Evolutionary conservation across 495 filamentous ascomycete genomes (phyloP), one percentile per base, ranked within the genome.

Genomic region (Hyphodiscus hymeniophilus): DNA sequence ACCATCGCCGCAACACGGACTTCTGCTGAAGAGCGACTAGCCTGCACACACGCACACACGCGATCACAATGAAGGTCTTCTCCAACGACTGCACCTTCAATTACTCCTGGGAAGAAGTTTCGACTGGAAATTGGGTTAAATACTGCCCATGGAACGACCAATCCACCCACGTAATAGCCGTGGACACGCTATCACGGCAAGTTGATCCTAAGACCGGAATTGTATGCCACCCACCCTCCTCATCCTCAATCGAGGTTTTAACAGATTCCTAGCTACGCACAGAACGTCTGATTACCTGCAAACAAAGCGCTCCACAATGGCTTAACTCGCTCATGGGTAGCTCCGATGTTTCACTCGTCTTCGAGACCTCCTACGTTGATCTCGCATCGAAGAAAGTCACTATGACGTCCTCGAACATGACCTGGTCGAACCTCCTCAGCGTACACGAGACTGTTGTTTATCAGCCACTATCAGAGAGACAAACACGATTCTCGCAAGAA

Each of bases 91-190:
- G 84, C 65, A 88, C 85, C 17, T 97, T 96, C 70, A 76, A 95
- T 65, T 98, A 98, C 73, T 89, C 89, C 21, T 98, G 92, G 91
- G 84, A 90, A 56, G 94, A 96, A 65, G 94, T 97, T 28, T 94
- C 89, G n/a, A 87, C 88, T n/a, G 88, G 85, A 56, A 98, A 97
- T 75, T 98, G 92, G 92, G 81, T 82, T 41, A 98, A 98, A 67
- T 98, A 98, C 71, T 94, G 87, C 64, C 89, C 90, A 26, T 96
- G 92, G 92, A 98, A 98, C 69, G 80, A 95, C 55, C 89, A 94
- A 65, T 86, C 83, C 1, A 85, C 86, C 22, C 92, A 98, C 64
- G 92, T 98, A 38, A 75, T 94, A 45, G 89, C 86, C 54, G 94
- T 97, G 50, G 92, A 98, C 67, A 97, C 91, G 3, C 63, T 98